A percentile compares a stretch with the other conserved stretches of the same genome.
Conservation (phyloP, 1,284 basidiomycete genomes). For the Microbotryomycetes sp. region DNA sequence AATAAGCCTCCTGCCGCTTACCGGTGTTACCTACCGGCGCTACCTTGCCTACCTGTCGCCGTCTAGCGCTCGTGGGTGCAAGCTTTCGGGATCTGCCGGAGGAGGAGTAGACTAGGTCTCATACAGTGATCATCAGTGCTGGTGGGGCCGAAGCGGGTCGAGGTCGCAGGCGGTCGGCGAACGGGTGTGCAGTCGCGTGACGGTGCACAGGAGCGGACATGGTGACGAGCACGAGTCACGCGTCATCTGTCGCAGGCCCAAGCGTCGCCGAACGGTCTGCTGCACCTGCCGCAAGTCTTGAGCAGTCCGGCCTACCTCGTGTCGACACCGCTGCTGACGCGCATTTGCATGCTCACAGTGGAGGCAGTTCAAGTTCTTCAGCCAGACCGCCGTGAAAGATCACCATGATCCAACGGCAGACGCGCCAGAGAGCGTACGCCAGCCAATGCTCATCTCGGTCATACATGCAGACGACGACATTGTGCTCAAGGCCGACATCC, state of each 20-base stretch:
- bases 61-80: no score
- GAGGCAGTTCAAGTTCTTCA: conserved; percentile 61
- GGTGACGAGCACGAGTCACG: neutral
- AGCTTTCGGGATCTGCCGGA: no score
- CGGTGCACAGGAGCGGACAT: neutral
- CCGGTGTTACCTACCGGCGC: no score
- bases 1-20: no score
- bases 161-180: no score
- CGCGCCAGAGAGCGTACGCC: conserved; percentile 6
- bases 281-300: neutral
- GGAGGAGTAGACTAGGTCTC: no score
- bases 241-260: neutral
- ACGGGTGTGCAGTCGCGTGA: no score
- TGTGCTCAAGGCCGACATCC: conserved; percentile 67
- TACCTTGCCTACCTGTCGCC: no score
- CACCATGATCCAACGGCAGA: neutral
- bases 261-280: no score
- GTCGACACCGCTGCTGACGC: neutral
- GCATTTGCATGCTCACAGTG: conserved; percentile 51
- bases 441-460: conserved; percentile 14
- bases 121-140: no score
- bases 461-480: conserved; percentile 44
- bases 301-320: neutral
- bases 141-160: no score
- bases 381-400: conserved; percentile 13